A percentile compares a stretch with the other conserved stretches of the same genome.
These are phyloP conservation scores for Annulohypoxylon nitens DNA, from an alignment of 495 filamentous ascomycete genomes.

Conservation along the genomic window DNA sequence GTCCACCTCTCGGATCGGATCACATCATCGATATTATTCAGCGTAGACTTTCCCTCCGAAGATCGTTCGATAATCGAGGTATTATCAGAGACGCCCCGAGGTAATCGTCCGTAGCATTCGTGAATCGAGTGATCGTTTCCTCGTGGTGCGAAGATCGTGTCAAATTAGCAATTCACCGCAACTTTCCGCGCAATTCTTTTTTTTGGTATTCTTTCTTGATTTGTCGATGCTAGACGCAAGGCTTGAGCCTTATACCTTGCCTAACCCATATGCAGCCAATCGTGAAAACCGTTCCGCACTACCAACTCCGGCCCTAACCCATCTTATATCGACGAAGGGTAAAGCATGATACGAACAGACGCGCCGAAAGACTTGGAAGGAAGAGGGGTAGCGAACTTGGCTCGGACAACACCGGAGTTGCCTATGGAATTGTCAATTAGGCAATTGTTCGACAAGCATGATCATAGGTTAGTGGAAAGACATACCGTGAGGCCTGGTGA, in stretches of 20 bases:
- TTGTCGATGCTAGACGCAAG: conserved; percentile 57
- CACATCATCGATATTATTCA: conserved; percentile 16
- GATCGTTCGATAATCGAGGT: conserved; percentile 24
- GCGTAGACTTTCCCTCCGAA: conserved; percentile 18
- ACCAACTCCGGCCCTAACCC: conserved; percentile 65
- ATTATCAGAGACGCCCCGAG: conserved; percentile 10
- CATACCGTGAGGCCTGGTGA: conserved; percentile 93
- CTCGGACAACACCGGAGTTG: conserved; percentile 96
- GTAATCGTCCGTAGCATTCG: conserved; percentile 11
- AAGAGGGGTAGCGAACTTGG: conserved; percentile 94
- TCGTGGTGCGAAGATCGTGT: conserved; percentile 29
- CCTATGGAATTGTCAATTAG: conserved; percentile 63
- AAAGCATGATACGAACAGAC: conserved; percentile 97
- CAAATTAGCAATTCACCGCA: conserved; percentile 41
- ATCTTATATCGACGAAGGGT: conserved; percentile 82
- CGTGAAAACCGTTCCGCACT: conserved; percentile 66
- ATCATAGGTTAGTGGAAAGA: conserved; percentile 16
- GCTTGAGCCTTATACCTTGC: conserved; percentile 62
- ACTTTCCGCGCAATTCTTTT: conserved; percentile 32
- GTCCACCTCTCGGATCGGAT: conserved; percentile 18
- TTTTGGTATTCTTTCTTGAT: conserved; percentile 52
- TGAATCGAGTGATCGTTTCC: conserved; percentile 21
- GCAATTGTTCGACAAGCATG: neutral
- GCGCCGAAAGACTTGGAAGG: conserved; percentile 96
- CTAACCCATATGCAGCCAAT: conserved; percentile 67